Evolutionary conservation across 2,329 filamentous ascomycete genomes (phyloP).

Genomic region (Penicillium corylophilum): DNA sequence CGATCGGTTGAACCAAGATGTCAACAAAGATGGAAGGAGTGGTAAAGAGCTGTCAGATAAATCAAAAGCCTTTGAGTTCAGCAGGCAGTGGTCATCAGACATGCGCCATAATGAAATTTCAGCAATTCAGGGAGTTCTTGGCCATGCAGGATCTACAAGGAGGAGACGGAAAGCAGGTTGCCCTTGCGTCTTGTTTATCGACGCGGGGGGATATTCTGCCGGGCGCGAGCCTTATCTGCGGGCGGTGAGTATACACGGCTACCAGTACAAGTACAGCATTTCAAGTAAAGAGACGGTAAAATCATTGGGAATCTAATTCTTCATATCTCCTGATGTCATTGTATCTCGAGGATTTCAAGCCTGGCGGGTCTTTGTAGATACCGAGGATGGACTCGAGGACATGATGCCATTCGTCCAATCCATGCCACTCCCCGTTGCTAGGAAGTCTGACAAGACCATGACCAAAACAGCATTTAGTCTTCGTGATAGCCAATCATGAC

Average conservation of each 20-base stretch:
- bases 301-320: neutral
- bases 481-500: constrained; percentile 92
- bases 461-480: constrained; percentile 37
- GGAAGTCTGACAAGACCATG: neutral
- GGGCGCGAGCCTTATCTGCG: constrained; percentile 21
- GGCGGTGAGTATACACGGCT: constrained; percentile 8
- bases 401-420: neutral
- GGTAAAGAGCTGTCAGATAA: neutral
- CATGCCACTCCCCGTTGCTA: neutral
- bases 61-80: neutral
- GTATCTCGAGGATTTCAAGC: neutral
- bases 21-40: constrained; percentile 14
- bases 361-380: neutral
- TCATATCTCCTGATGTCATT: neutral
- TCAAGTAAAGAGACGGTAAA: neutral
- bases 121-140: neutral
- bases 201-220: constrained; percentile 36
- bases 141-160: neutral
- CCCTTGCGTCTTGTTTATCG: constrained; percentile 32
- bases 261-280: neutral
- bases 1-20: neutral
- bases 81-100: neutral
- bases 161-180: constrained; percentile 3
- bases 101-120: neutral
- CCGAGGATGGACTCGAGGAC: neutral